Evolutionary conservation across 2,329 filamentous ascomycete species (phyloP).

Genomic region (Metarhizium robertsii): DNA sequence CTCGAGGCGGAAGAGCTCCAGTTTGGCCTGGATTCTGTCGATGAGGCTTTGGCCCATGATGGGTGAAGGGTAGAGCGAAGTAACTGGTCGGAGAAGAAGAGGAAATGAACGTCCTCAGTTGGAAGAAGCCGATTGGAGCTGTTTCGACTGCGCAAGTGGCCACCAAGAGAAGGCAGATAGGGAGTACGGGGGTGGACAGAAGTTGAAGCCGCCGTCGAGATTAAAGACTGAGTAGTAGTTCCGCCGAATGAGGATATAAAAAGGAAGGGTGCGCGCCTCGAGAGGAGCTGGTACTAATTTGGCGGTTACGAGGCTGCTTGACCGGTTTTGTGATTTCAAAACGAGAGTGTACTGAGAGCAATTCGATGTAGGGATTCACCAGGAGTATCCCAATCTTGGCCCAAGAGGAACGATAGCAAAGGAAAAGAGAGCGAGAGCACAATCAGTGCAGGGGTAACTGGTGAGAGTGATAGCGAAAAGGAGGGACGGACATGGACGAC

Average conservation of each 20-base stretch:
- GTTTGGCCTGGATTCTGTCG: slow-evolving; percentile 54
- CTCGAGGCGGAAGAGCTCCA: slow-evolving; percentile 91
- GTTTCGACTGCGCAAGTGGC: not conserved
- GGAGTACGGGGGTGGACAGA: too few species aligned
- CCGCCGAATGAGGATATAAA: not conserved
- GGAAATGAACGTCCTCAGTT: not conserved
- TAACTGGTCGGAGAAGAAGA: not conserved
- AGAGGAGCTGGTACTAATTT: not conserved
- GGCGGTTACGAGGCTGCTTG: not conserved
- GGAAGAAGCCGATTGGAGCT: not conserved
- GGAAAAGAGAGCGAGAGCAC: slow-evolving; percentile 1
- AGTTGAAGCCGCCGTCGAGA: too few species aligned
- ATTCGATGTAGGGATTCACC: slow-evolving; percentile 1
- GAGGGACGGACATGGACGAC: not conserved
- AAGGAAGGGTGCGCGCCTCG: too few species aligned
- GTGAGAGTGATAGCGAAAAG: not conserved
- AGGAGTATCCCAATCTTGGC: not conserved
- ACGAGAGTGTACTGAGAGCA: not conserved
- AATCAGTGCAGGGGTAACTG: not conserved
- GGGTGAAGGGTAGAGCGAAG: slow-evolving; percentile 9
- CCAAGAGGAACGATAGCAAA: not conserved
- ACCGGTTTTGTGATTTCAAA: not conserved
- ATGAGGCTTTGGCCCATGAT: slow-evolving; percentile 43
- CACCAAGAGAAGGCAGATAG: not conserved
- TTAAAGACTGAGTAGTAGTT: too few species aligned